Evolutionary conservation across 2,329 filamentous ascomycete genomes (phyloP), one percentile per base, ranked within the genome.

Genomic region (Plectosphaerella sp.): DNA sequence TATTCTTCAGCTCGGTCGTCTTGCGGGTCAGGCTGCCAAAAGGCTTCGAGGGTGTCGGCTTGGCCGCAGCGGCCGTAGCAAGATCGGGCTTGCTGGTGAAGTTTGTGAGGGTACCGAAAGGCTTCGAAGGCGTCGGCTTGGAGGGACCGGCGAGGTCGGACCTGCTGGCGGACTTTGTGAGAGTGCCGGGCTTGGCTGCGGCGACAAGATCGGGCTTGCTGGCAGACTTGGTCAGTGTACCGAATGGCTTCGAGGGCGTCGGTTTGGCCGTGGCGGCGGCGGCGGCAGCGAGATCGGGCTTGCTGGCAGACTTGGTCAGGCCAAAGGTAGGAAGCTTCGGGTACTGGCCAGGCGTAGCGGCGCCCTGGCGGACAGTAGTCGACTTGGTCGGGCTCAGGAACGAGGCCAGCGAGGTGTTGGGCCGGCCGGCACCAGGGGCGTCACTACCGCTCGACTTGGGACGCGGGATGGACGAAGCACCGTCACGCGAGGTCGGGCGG

Each of bases 321-420:
- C 37, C 37, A 7, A 18, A 8, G 14, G 37, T 41, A 9, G 41
- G 41, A 10, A 43, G 41, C 41, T 43, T 43, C 63, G 82, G 76
- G 16, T 73, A 76, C 20, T 72, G 72, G 50, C 77, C 80, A 45
- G 80, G 70, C 8, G 76, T 73, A 22, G 22, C 22, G 62, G 81
- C 84, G 50, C 72, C 71, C 58, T 76, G 83, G 51, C 86, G 84
- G 35, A 84, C 82, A 49, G 89, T 67, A 1, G 88, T 90, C 8
- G 89, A 75, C 66, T 90, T 91, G 9, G 89, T 94, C 0, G 91
- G 91, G 6, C 89, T 95, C 67, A 86, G 81, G 28, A 93, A 73
- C 54, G 75, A 84, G 55, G 76, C 74, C 54, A 76, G 69, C 55
- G 79, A 75, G 9, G 78, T 70, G 22, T 52, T 48, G n/a, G 41